Percentiles rank a stretch among this genome's conserved stretches.
Evolutionary conservation across 768 basidiomycete genomes (phyloP).

Genomic region (Artomyces pyxidatus): DNA sequence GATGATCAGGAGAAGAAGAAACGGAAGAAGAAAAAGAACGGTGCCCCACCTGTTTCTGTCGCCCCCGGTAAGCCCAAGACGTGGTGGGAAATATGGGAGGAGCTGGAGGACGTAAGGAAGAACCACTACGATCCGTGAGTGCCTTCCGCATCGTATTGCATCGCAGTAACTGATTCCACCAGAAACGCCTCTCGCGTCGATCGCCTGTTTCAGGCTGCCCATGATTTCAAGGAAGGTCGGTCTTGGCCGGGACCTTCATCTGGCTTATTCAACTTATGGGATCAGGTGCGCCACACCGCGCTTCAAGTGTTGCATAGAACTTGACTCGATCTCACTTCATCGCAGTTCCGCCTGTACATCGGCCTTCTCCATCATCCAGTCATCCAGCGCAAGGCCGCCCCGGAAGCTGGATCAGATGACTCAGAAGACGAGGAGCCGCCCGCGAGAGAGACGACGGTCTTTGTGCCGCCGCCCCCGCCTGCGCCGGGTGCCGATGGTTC

Average conservation of each 20-base stretch:
- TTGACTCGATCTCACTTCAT: background rate
- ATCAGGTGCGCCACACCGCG: slow-evolving; percentile 38
- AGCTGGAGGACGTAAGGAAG: slow-evolving; percentile 43
- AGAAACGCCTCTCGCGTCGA: slow-evolving; percentile 42
- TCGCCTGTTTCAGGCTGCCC: slow-evolving; percentile 48
- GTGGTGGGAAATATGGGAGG: slow-evolving; percentile 74
- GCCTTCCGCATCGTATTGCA: slow-evolving; percentile 19
- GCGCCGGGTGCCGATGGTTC: background rate
- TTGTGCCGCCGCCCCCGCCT: background rate
- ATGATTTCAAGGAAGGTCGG: slow-evolving; percentile 42
- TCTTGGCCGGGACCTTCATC: slow-evolving; percentile 28
- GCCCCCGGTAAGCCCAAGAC: slow-evolving; percentile 22
- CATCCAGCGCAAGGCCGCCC: slow-evolving; percentile 13
- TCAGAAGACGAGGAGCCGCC: slow-evolving; percentile 32
- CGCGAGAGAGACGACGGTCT: slow-evolving; percentile 8
- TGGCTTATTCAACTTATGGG: slow-evolving; percentile 44
- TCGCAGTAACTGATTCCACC: background rate
- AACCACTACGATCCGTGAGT: slow-evolving; percentile 43
- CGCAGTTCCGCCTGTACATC: slow-evolving; percentile 52
- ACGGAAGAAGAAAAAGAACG: slow-evolving; percentile 41
- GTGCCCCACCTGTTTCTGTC: slow-evolving; percentile 18
- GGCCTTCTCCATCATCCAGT: slow-evolving; percentile 35
- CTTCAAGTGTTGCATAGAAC: background rate
- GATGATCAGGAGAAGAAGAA: slow-evolving; percentile 52
- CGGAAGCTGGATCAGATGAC: slow-evolving; percentile 20